Conservation (phyloP, 495 filamentous ascomycete species). For the Annulohypoxylon bovei region DNA sequence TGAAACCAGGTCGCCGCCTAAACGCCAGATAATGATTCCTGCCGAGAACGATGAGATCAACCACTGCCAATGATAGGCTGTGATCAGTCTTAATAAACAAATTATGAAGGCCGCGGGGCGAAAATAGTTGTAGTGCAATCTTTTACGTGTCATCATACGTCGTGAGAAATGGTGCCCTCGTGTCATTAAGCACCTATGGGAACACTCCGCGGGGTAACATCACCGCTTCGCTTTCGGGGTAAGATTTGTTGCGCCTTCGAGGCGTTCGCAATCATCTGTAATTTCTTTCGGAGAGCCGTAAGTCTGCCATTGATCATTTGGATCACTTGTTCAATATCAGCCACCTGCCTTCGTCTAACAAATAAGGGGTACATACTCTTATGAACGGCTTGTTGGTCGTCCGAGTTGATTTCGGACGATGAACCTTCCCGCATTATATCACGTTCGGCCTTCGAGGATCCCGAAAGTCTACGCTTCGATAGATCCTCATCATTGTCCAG, state of each 20-base stretch:
- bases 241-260: constrained; percentile 49
- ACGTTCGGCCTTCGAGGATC: constrained; percentile 53
- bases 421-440: constrained; percentile 56
- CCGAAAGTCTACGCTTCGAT: constrained; percentile 52
- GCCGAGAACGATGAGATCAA: constrained; percentile 12
- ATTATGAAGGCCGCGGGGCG: constrained; percentile 46
- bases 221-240: constrained; percentile 56
- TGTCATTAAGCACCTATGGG: constrained; percentile 49
- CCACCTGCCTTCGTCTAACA: neutral
- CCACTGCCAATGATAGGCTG: constrained; percentile 7
- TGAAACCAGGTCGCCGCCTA: constrained; percentile 23
- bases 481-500: constrained; percentile 84
- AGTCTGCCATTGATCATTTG: constrained; percentile 56
- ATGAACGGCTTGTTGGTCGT: constrained; percentile 76
- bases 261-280: constrained; percentile 55
- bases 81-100: constrained; percentile 33
- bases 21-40: constrained; percentile 44
- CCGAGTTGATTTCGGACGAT: constrained; percentile 67
- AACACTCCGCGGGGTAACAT: constrained; percentile 55
- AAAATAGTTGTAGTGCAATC: constrained; percentile 45
- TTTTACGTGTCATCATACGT: constrained; percentile 50
- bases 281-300: constrained; percentile 53
- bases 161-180: constrained; percentile 36
- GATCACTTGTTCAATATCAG: constrained; percentile 52
- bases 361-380: constrained; percentile 62